A percentile compares a stretch with the other conserved stretches of the same genome.
Evolutionary conservation across 257 asterid genomes (phyloP).

Genomic region (Verbena officinalis): DNA sequence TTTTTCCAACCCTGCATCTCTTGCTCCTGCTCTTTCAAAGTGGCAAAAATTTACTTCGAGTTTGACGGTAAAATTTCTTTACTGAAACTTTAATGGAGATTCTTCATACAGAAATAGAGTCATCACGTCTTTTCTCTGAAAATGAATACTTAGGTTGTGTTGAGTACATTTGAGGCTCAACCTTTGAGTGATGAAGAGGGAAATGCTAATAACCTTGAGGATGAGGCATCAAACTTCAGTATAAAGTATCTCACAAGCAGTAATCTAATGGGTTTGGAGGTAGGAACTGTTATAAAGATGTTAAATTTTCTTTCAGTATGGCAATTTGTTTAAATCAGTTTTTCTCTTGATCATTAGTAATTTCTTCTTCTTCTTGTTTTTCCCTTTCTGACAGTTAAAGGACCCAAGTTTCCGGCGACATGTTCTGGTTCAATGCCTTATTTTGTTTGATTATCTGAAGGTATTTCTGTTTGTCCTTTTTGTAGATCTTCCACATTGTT

Average conservation of each 20-base stretch:
- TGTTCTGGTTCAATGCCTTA: constrained; percentile 91
- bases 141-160: constrained; percentile 61
- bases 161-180: constrained; percentile 92
- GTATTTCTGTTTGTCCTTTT: constrained; percentile 44
- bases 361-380: constrained; percentile 22
- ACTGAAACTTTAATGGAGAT: constrained; percentile 14
- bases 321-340: constrained; percentile 20
- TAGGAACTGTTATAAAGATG: constrained; percentile 31
- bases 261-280: constrained; percentile 98
- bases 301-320: constrained; percentile 17
- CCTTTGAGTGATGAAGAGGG: constrained; percentile 97
- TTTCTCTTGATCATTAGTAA: constrained; percentile 24
- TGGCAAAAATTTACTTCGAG: constrained; percentile 90
- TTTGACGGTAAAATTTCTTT: constrained; percentile 54
- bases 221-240: constrained; percentile 88
- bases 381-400: constrained; percentile 61
- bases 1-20: constrained; percentile 86
- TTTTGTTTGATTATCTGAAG: constrained; percentile 93
- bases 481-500: constrained; percentile 5
- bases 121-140: constrained; percentile 21
- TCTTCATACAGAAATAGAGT: neutral
- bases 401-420: constrained; percentile 99
- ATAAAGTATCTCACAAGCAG: constrained; percentile 97
- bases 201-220: constrained; percentile 75
- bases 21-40: constrained; percentile 67